Evolutionary conservation across 2,329 filamentous ascomycete species (phyloP), one percentile per base, ranked within the genome.

Genomic region (Aspergillus novoparasiticus): DNA sequence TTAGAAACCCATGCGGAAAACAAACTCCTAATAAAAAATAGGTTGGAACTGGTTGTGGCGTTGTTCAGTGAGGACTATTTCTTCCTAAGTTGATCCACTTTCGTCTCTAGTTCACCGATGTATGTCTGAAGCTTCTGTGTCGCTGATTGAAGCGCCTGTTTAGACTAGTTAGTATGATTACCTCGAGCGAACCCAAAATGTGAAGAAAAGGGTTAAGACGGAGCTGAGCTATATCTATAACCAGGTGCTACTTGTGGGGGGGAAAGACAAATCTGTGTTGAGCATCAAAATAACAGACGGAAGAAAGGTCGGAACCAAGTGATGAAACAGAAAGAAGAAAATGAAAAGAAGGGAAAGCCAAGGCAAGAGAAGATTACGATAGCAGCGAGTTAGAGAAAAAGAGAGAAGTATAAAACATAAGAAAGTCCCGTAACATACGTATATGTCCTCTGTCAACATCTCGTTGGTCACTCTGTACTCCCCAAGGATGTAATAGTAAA

Each of bases 381-480:
- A 41, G 53, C 16, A 43, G 11, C 34, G 36, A 19, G 32, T 26
- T 50, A 14, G 8, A 16, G 11, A 19, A 23, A 43, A 54, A 34
- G 11, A 19, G 4, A n/a, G 28, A 39, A 48, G 50, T 16, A 26
- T 51, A 39, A 36, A n/a, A 41, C 19, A 41, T n/a, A 43, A 45
- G 11, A 60, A 28, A 32, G 30, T 28, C 8, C 2, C n/a, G 21
- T 58, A 60, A 90, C 92, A 80, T 86, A 97, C 94, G 81, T 94
- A 94, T 78, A 98, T 97, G 80, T 98, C 94, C 81, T 97, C 93
- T 65, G 90, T 94, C 80, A 98, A 83, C 75, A 97, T 86, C 81
- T 96, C 92, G 82, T 97, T 98, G 71, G 93, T 92, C 50, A 93
- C 85, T 82, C 93, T 93, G 84, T 97, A 98, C 80, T 98, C 94